Base-by-base conservation (phyloP, 1,284 basidiomycete genomes). In the Malassezia cuniculi region DNA sequence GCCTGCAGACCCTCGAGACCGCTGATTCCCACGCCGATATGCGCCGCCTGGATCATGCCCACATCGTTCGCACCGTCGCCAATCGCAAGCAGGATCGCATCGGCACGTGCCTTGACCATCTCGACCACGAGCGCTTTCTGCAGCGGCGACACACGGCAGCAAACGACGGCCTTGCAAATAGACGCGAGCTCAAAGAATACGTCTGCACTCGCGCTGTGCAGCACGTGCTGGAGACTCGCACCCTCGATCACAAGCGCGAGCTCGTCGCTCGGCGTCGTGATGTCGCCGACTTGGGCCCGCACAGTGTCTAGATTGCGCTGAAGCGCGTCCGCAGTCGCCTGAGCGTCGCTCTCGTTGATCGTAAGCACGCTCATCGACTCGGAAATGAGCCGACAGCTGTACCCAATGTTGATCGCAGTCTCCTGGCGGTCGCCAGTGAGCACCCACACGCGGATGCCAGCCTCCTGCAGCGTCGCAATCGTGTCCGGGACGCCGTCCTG, bases 391-490 rank as follows among this genome's bases (percentile, higher is more conserved):
- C 86, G 78, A 71, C 90, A 97, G 2, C 85, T 89, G 74, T 97
- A 79, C 34, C 93, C 93, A 51, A 99, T 97, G 61, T 97, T 97
- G 71, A 97, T 95, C 10, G 93, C 93, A 2, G 93, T 99, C 70
- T 99, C 93, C 71, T 97, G 90, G 48, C 90, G 74, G 69, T 99
- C 93, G 2, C 93, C 93, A 1, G 93, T 97, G 34, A 97, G 71
- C 8, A 99, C 87, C 93, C 93, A 99, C 25, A 97, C 81, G 75
- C 95, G 95, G 71, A 99, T 95, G 0, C 93, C 93, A 19, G 90
- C 90, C 74, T 82, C 85, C 63, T 97, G 93, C 27, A 99, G 70
- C 2, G 87, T 95, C 64, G 95, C 87, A 44, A 99, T 97, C 3
- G 93, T 81, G 59, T 97, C 93, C 0, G 93, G 93, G 0, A 99